These are phyloP conservation scores for Rubia occidens DNA, from an alignment of 305 asterid species.

Conservation along the genomic window DNA sequence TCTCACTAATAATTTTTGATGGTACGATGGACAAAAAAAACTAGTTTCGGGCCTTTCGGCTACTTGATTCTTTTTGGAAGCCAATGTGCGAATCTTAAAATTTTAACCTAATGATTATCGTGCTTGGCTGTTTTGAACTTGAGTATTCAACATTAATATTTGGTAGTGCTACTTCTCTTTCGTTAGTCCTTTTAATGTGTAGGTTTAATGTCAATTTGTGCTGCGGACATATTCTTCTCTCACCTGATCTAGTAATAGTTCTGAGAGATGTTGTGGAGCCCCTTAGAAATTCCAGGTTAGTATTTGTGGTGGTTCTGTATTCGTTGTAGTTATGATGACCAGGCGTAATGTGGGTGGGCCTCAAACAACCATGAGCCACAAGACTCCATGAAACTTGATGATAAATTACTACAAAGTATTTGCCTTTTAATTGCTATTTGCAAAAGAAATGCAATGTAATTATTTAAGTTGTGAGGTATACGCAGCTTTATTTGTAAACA, in stretches of 20 bases:
- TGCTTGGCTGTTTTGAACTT: background rate
- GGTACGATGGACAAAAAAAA: background rate
- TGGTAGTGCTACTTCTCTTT: background rate
- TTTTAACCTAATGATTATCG: background rate
- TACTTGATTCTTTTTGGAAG: background rate
- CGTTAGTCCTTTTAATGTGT: background rate
- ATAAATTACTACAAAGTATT: background rate
- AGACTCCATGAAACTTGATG: constrained; percentile 1
- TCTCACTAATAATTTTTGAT: background rate
- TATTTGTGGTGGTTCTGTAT: no score
- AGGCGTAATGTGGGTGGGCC: background rate
- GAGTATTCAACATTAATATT: background rate
- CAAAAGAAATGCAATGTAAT: background rate
- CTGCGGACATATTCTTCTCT: background rate
- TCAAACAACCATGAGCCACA: background rate
- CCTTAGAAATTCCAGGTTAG: background rate
- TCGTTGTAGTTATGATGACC: no score
- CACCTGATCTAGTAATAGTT: background rate
- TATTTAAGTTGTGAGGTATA: background rate
- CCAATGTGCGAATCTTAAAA: background rate
- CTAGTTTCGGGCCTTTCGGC: background rate
- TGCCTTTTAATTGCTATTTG: background rate
- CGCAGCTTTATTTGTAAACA: background rate
- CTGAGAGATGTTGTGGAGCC: background rate
- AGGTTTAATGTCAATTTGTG: background rate